phyloP scores from a whole-genome alignment of 768 basidiomycete species.

The Tricholoma hemisulphureum region DNA sequence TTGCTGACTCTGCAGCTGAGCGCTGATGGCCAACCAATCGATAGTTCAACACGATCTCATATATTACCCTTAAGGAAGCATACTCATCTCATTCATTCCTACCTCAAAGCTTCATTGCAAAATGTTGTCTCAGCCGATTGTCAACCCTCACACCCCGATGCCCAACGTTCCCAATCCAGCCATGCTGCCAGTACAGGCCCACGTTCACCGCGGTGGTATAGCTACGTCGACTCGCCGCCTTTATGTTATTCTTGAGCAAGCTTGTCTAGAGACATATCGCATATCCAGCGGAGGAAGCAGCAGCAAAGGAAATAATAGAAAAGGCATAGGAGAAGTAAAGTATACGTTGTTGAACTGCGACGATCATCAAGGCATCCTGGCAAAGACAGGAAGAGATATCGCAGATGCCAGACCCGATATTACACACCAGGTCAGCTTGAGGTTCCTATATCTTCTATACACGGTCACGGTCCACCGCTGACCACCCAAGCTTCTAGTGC shows the following conservation, averaged over 20 bases:
- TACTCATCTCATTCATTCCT: too few species aligned
- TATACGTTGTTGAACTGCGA: constrained; percentile 98
- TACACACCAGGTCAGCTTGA: constrained; percentile 84
- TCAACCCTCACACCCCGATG: constrained; percentile 42
- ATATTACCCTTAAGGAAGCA: too few species aligned
- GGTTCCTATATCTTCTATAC: too few species aligned
- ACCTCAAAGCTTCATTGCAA: constrained; percentile 51
- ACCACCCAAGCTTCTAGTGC: constrained; percentile 60
- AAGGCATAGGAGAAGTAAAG: constrained; percentile 80
- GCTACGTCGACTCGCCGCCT: constrained; percentile 62
- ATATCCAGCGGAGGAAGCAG: constrained; percentile 64
- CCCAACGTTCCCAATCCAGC: constrained; percentile 62
- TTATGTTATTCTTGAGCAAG: constrained; percentile 90
- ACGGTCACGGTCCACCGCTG: constrained; percentile 9
- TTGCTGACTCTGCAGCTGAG: too few species aligned
- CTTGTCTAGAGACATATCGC: constrained; percentile 94
- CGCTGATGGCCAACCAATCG: too few species aligned
- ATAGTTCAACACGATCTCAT: too few species aligned
- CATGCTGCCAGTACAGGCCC: constrained; percentile 83
- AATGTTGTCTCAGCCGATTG: constrained; percentile 28
- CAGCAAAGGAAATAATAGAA: constrained; percentile 51
- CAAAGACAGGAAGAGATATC: constrained; percentile 96
- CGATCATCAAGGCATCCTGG: constrained; percentile 97
- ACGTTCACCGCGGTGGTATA: constrained; percentile 49
- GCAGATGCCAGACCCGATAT: constrained; percentile 99